A percentile compares a stretch with the other conserved stretches of the same genome.
Evolutionary conservation across 768 basidiomycete species (phyloP).

Genomic region (Pisolithus sp.): DNA sequence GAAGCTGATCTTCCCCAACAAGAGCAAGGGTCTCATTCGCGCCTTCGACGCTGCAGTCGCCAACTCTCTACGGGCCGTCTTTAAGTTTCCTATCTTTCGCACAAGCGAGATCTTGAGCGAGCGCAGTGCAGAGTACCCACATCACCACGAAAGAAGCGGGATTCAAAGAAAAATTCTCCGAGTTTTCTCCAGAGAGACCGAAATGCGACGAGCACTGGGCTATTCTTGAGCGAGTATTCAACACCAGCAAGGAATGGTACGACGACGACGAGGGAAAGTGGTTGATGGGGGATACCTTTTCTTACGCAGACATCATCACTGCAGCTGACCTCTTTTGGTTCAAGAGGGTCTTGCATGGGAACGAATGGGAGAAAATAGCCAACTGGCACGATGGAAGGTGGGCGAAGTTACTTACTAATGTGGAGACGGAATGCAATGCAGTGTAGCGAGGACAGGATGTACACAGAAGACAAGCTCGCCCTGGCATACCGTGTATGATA

Average conservation of each 20-base stretch:
- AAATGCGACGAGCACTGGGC: conserved; percentile 24
- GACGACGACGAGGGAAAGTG: conserved; percentile 21
- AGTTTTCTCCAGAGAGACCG: conserved; percentile 32
- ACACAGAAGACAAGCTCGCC: no score
- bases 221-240: conserved; percentile 10
- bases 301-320: conserved; percentile 25
- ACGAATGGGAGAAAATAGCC: conserved; percentile 23
- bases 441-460: neutral
- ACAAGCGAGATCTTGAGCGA: conserved; percentile 25
- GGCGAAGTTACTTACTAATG: conserved; percentile 17
- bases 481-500: no score
- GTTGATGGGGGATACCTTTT: conserved; percentile 25
- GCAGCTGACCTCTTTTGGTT: conserved; percentile 9
- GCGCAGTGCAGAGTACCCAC: conserved; percentile 34
- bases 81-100: conserved; percentile 17
- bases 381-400: conserved; percentile 23
- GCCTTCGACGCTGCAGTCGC: conserved; percentile 9
- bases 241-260: conserved; percentile 13
- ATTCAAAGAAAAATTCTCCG: conserved; percentile 29
- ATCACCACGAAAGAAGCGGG: conserved; percentile 26
- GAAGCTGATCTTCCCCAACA: conserved; percentile 22
- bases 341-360: conserved; percentile 14
- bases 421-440: conserved; percentile 20
- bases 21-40: conserved; percentile 16
- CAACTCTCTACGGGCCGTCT: neutral